A percentile compares a stretch with the other conserved stretches of the same genome.
phyloP scores from a whole-genome alignment of 257 asterid species.

The Ophiorrhiza pumila region DNA sequence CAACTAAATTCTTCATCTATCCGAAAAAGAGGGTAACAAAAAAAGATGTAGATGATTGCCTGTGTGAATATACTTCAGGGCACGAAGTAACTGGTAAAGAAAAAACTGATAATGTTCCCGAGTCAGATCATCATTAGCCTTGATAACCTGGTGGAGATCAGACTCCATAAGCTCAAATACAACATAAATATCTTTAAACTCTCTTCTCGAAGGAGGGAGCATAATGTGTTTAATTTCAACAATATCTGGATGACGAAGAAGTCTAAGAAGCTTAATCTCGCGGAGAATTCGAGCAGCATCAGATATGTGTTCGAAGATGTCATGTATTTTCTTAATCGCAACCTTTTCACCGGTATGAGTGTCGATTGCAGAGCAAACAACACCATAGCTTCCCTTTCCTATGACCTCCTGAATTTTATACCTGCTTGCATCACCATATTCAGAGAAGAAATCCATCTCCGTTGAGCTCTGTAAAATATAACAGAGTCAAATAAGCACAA shows the following conservation, averaged over 20 bases:
- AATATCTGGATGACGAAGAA: conserved; percentile 86
- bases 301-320: conserved; percentile 77
- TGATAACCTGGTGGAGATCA: conserved; percentile 93
- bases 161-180: conserved; percentile 97
- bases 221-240: conserved; percentile 88
- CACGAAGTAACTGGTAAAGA: conserved; percentile 86
- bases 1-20: neutral
- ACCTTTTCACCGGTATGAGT: conserved; percentile 79
- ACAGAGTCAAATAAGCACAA: conserved; percentile 1
- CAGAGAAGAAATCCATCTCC: conserved; percentile 84
- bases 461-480: conserved; percentile 48
- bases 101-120: conserved; percentile 83
- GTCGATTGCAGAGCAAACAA: conserved; percentile 86
- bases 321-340: conserved; percentile 88
- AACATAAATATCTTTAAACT: conserved; percentile 79
- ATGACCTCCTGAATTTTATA: conserved; percentile 77
- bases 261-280: conserved; percentile 89
- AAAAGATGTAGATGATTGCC: conserved; percentile 33
- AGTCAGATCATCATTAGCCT: conserved; percentile 95
- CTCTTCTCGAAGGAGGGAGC: conserved; percentile 94
- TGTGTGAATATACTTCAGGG: conserved; percentile 84
- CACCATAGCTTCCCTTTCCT: conserved; percentile 95
- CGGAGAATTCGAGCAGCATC: conserved; percentile 92
- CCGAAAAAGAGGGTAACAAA: neutral
- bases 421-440: conserved; percentile 84